Evolutionary conservation across 2,329 filamentous ascomycete species (phyloP).

Genomic region (Cordyceps cateniannulata): DNA sequence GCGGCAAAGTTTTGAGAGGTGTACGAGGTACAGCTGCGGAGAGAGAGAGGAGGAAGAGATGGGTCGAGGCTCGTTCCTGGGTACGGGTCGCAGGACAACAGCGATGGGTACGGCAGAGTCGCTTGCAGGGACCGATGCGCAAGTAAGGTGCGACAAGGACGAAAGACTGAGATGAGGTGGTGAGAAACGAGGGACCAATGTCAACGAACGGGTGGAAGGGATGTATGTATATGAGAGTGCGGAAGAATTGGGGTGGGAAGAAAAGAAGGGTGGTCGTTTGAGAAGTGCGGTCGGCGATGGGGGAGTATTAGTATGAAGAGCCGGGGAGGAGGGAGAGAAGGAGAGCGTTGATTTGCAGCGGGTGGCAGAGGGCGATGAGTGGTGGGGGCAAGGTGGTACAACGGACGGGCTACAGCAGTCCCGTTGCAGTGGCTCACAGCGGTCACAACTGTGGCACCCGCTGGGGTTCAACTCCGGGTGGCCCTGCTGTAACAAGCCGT

Average conservation of each 20-base stretch:
- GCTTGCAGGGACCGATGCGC: not conserved
- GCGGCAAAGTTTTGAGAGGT: not conserved
- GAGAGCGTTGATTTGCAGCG: not conserved
- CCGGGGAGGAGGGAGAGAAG: slow-evolving; percentile 1
- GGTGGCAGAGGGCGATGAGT: not conserved
- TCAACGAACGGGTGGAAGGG: not conserved
- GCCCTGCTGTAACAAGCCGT: too few species aligned
- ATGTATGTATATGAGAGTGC: not conserved
- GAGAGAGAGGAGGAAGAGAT: not conserved
- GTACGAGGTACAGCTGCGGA: not conserved
- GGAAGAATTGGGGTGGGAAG: not conserved
- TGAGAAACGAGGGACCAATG: slow-evolving; percentile 3
- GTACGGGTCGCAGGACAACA: not conserved
- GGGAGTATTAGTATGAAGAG: not conserved
- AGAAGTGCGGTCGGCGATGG: slow-evolving; percentile 9
- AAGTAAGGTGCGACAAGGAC: not conserved
- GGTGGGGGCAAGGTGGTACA: slow-evolving; percentile 11
- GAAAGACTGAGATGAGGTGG: not conserved
- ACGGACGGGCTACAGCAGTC: not conserved
- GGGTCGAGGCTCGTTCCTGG: not conserved
- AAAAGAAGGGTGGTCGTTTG: not conserved
- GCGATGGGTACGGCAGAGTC: not conserved
- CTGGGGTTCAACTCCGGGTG: not conserved
- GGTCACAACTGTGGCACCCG: not conserved
- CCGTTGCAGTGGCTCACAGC: not conserved